A percentile compares a stretch with the other conserved stretches of the same genome.
Conservation (phyloP, 192 early-diverging fungal genomes). For the Coemansia biformis region DNA sequence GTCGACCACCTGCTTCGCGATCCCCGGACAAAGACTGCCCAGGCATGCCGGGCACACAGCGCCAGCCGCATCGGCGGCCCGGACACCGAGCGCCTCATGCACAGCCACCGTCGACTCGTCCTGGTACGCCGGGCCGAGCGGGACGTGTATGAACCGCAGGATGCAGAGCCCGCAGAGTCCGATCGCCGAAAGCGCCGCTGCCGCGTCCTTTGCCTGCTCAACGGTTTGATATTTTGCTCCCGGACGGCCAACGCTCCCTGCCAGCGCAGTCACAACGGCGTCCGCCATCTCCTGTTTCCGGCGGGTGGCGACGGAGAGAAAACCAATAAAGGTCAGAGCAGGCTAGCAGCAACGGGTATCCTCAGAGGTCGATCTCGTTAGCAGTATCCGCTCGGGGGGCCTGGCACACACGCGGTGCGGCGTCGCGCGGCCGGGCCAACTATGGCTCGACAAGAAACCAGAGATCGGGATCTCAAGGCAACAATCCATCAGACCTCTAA, state of each 20-base stretch:
- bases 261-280: background rate
- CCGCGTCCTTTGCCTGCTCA: slow-evolving; percentile 3
- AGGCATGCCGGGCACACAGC: slow-evolving; percentile 26
- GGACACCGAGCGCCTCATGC: slow-evolving; percentile 1
- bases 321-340: too few species aligned
- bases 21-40: slow-evolving; percentile 7
- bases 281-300: background rate
- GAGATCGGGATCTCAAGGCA: background rate
- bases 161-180: slow-evolving; percentile 19
- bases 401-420: too few species aligned
- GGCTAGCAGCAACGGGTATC: too few species aligned
- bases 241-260: background rate
- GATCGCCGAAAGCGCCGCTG: background rate
- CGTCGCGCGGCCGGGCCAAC: too few species aligned
- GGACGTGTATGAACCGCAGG: slow-evolving; percentile 18
- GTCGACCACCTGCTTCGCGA: slow-evolving; percentile 4
- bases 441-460: too few species aligned
- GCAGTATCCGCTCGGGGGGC: too few species aligned
- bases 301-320: background rate
- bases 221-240: background rate
- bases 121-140: slow-evolving; percentile 17
- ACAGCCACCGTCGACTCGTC: background rate
- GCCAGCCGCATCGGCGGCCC: background rate
- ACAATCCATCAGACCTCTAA: background rate
- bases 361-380: too few species aligned